Evolutionary conservation across 1,139 yeast species (phyloP).

Genomic region (Suhomyces panamericanus): DNA sequence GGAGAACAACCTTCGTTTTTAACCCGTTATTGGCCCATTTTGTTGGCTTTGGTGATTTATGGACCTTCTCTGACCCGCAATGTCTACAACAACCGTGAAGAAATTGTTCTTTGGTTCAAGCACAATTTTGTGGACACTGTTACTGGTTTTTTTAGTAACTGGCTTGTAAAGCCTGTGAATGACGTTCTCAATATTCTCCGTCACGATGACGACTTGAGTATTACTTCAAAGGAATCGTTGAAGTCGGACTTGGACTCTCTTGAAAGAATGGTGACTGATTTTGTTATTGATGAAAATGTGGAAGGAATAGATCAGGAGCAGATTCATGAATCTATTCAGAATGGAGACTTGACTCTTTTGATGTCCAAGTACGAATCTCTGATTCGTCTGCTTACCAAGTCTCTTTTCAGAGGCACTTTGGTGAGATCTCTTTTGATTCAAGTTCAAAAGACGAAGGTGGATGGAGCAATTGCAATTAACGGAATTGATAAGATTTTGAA

Average conservation of each 20-base stretch:
- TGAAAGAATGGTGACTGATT: constrained; percentile 84
- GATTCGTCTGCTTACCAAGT: constrained; percentile 66
- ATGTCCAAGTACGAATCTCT: constrained; percentile 81
- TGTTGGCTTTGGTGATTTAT: constrained; percentile 38
- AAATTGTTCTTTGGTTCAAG: constrained; percentile 56
- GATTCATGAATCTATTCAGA: constrained; percentile 46
- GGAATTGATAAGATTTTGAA: constrained; percentile 89
- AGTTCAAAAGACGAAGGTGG: constrained; percentile 92
- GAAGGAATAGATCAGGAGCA: constrained; percentile 26
- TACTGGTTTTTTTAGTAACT: constrained; percentile 69
- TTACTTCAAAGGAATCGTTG: constrained; percentile 77
- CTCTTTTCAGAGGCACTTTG: constrained; percentile 65
- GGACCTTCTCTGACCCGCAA: constrained; percentile 52
- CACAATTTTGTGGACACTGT: constrained; percentile 63
- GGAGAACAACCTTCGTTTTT: constrained; percentile 49
- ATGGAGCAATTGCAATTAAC: constrained; percentile 83
- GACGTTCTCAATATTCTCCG: constrained; percentile 77
- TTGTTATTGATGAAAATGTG: constrained; percentile 44
- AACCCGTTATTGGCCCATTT: constrained; percentile 69
- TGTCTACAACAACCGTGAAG: constrained; percentile 50
- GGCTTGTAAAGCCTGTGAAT: constrained; percentile 78
- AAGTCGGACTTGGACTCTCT: constrained; percentile 76
- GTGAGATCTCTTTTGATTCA: constrained; percentile 80
- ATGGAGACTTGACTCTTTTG: constrained; percentile 77
- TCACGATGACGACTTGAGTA: constrained; percentile 76